A percentile compares a stretch with the other conserved stretches of the same genome.
phyloP scores from a whole-genome alignment of 2,329 filamentous ascomycete genomes.

The Ascochyta koolunga region DNA sequence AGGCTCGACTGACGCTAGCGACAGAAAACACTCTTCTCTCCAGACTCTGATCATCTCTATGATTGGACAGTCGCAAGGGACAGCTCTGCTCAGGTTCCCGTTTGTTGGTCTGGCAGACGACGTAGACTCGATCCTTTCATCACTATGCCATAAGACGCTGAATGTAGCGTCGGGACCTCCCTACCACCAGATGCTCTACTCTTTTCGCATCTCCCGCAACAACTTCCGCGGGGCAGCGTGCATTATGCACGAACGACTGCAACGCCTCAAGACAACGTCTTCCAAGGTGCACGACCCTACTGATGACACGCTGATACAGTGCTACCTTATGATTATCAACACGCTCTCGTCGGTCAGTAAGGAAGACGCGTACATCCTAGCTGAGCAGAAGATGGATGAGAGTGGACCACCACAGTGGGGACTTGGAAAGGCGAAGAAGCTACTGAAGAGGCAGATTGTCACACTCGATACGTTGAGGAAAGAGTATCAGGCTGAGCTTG shows the following conservation, averaged over 20 bases:
- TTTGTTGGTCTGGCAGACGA: slow-evolving; percentile 78
- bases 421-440: slow-evolving; percentile 44
- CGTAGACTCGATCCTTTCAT: slow-evolving; percentile 78
- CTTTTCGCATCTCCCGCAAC: slow-evolving; percentile 81
- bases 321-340: slow-evolving; percentile 92
- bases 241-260: slow-evolving; percentile 62
- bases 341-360: slow-evolving; percentile 83
- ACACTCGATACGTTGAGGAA: slow-evolving; percentile 85
- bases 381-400: slow-evolving; percentile 56
- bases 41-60: slow-evolving; percentile 63
- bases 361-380: slow-evolving; percentile 81
- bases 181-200: slow-evolving; percentile 88
- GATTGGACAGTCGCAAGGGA: slow-evolving; percentile 43
- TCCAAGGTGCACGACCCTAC: slow-evolving; percentile 52
- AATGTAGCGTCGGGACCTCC: slow-evolving; percentile 68
- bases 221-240: slow-evolving; percentile 82
- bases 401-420: slow-evolving; percentile 34
- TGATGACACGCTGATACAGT: slow-evolving; percentile 67
- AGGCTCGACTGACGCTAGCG: slow-evolving; percentile 19
- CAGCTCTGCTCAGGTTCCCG: slow-evolving; percentile 70
- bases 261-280: slow-evolving; percentile 54
- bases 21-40: slow-evolving; percentile 70
- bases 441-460: slow-evolving; percentile 73
- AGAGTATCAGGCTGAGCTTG: slow-evolving; percentile 88
- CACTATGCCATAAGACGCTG: slow-evolving; percentile 71